phyloP scores from a whole-genome alignment of 768 basidiomycete genomes.

The Paxillus rubicundulus region DNA sequence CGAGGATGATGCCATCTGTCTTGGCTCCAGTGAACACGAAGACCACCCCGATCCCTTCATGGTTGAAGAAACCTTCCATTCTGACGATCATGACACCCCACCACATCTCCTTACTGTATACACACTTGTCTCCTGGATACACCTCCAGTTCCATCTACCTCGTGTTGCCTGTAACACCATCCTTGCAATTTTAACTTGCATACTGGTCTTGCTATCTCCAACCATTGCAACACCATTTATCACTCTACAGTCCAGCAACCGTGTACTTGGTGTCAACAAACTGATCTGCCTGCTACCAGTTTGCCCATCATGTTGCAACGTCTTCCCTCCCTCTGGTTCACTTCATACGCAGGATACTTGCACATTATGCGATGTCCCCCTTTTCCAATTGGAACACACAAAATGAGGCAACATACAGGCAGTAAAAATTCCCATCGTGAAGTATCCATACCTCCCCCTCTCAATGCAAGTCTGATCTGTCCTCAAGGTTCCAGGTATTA shows the following conservation, averaged over 20 bases:
- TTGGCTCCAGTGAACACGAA: not conserved
- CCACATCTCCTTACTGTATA: constrained; percentile 23
- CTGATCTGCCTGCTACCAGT: constrained; percentile 17
- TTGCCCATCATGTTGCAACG: constrained; percentile 20
- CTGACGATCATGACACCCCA: constrained; percentile 15
- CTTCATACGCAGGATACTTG: constrained; percentile 2
- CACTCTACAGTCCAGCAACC: constrained; percentile 20
- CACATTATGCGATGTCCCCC: not conserved
- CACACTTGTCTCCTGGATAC: constrained; percentile 25
- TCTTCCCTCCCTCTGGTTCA: constrained; percentile 8
- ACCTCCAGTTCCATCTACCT: constrained; percentile 26
- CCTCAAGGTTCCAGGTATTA: constrained; percentile 20
- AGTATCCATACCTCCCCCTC: constrained; percentile 5
- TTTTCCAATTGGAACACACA: not conserved
- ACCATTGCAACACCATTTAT: constrained; percentile 11
- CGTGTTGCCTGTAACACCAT: constrained; percentile 27
- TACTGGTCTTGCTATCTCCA: constrained; percentile 6
- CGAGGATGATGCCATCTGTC: not conserved
- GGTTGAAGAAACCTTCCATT: not conserved
- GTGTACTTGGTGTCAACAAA: constrained; percentile 14
- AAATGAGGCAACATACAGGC: not conserved
- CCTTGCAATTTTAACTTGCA: constrained; percentile 12
- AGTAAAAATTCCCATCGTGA: not conserved
- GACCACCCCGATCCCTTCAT: not conserved
- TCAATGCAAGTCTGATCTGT: constrained; percentile 7